Conservation (phyloP, 2,329 filamentous ascomycete genomes). For the Colletotrichum siamense region DNA sequence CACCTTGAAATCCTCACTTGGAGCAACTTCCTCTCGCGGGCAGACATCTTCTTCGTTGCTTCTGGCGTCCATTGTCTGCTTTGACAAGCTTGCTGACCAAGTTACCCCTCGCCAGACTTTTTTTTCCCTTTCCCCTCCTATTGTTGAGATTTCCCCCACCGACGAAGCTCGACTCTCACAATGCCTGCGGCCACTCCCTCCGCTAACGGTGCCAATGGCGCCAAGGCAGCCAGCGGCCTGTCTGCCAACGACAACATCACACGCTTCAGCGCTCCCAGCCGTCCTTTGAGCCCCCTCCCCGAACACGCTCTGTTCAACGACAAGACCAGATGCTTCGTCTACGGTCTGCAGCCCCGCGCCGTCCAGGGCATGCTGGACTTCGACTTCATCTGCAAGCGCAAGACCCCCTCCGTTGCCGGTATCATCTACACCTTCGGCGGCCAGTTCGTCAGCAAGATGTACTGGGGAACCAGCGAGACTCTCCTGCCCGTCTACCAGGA, state of each 20-base stretch:
- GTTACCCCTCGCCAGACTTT: constrained; percentile 24
- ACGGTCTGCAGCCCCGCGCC: constrained; percentile 95
- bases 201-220: constrained; percentile 55
- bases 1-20: constrained; percentile 13
- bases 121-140: constrained; percentile 1
- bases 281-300: constrained; percentile 87
- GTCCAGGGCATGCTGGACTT: constrained; percentile 97
- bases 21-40: constrained; percentile 5
- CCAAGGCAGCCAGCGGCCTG: constrained; percentile 48
- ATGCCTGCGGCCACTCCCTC: constrained; percentile 56
- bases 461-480: constrained; percentile 99
- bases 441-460: constrained; percentile 99
- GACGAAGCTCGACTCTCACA: constrained; percentile 33
- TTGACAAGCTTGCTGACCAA: constrained; percentile 22
- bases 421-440: constrained; percentile 99
- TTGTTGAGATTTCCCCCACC: constrained; percentile 16
- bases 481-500: constrained; percentile 98
- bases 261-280: constrained; percentile 91
- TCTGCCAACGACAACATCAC: constrained; percentile 99
- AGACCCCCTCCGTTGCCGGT: constrained; percentile 93
- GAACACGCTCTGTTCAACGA: constrained; percentile 95
- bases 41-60: constrained; percentile 14
- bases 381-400: constrained; percentile 99
- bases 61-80: constrained; percentile 21
- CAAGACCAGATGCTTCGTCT: constrained; percentile 99